Evolutionary conservation across 148 eudicot genomes (phyloP).

Genomic region (Chenopodium quinoa): DNA sequence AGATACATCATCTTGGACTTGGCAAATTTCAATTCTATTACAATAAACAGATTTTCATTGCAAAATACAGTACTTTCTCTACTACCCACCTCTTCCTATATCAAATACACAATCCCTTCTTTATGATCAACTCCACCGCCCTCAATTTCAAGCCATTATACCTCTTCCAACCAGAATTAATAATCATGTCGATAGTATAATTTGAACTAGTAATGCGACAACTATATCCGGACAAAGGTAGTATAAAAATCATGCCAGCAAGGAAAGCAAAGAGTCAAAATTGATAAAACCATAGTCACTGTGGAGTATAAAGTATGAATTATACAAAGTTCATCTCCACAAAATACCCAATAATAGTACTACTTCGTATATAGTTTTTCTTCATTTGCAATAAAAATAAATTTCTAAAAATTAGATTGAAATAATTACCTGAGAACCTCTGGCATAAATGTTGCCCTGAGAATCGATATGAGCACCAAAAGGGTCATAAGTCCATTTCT

Average conservation of each 20-base stretch:
- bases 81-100: neutral
- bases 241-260: neutral
- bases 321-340: neutral
- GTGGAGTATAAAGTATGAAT: neutral
- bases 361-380: no score
- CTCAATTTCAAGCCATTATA: neutral
- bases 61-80: neutral
- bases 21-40: neutral
- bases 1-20: neutral
- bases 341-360: no score
- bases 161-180: neutral
- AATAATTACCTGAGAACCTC: constrained; percentile 65
- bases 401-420: no score
- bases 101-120: neutral
- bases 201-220: neutral
- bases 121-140: neutral
- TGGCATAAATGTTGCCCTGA: constrained; percentile 61
- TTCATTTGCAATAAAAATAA: no score
- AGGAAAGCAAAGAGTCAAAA: neutral
- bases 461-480: constrained; percentile 62
- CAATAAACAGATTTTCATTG: neutral
- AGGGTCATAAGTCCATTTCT: constrained; percentile 73
- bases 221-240: neutral
- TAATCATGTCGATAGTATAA: neutral
- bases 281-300: neutral